Evolutionary conservation across 1,139 yeast species (phyloP).

Genomic region (Ogataea hybrid): DNA sequence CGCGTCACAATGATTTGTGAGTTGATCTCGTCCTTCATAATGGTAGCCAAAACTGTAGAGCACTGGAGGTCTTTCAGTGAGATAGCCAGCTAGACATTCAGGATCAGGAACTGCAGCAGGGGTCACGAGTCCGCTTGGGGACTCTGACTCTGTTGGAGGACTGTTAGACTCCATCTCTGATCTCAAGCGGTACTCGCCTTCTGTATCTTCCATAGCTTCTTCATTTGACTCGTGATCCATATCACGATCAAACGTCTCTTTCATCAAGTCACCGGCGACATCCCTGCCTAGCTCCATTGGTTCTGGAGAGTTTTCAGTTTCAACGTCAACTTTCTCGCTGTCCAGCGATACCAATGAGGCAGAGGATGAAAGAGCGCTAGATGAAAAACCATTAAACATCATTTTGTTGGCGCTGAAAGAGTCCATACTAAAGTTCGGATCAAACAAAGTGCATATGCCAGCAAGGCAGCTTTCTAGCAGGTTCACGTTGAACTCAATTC

Average conservation of each 20-base stretch:
- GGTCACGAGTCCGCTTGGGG: conserved; percentile 27
- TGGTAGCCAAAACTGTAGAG: conserved; percentile 46
- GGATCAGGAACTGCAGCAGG: conserved; percentile 33
- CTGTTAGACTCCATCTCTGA: conserved; percentile 24
- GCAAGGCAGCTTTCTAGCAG: conserved; percentile 48
- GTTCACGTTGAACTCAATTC: conserved; percentile 24
- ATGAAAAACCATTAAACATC: conserved; percentile 13
- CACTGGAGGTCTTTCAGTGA: conserved; percentile 59
- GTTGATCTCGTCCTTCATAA: conserved; percentile 49
- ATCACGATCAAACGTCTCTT: conserved; percentile 14
- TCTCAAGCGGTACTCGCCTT: conserved; percentile 30
- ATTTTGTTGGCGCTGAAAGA: conserved; percentile 10
- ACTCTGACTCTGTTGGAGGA: conserved; percentile 33
- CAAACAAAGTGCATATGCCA: conserved; percentile 75
- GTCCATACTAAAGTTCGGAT: conserved; percentile 47
- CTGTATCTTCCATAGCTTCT: conserved; percentile 16
- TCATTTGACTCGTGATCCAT: background rate
- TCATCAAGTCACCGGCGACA: background rate
- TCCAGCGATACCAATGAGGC: conserved; percentile 17
- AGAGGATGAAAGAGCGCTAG: conserved; percentile 18
- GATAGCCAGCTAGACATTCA: conserved; percentile 43
- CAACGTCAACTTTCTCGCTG: conserved; percentile 12
- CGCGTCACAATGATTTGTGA: conserved; percentile 46
- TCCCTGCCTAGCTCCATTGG: background rate
- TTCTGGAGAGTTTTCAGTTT: conserved; percentile 17